These are phyloP conservation scores for Evernia prunastri DNA, from an alignment of 495 filamentous ascomycete genomes.

Conservation along the genomic window DNA sequence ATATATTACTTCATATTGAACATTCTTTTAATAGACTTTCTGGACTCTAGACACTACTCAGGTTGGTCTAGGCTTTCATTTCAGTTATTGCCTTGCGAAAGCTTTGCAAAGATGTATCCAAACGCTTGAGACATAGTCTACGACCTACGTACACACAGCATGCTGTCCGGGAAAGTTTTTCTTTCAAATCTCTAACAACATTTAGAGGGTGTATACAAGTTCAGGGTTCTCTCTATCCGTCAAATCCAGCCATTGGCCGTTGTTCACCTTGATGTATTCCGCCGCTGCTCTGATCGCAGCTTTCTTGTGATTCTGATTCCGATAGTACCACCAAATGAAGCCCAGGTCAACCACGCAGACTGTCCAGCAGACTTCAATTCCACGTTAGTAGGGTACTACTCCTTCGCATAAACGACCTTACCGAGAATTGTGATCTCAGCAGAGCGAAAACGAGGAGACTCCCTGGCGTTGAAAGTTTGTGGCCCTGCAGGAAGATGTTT, in stretches of 20 bases:
- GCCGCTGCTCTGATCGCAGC: constrained; percentile 43
- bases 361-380: constrained; percentile 40
- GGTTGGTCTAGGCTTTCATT: too few species aligned
- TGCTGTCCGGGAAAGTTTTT: too few species aligned
- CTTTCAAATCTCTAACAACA: not conserved
- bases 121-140: too few species aligned
- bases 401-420: too few species aligned
- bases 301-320: constrained; percentile 55
- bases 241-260: constrained; percentile 58
- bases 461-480: constrained; percentile 51
- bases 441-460: constrained; percentile 56
- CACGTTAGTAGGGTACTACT: too few species aligned
- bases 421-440: constrained; percentile 64
- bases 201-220: constrained; percentile 35
- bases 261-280: constrained; percentile 58
- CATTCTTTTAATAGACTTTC: too few species aligned
- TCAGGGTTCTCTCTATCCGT: constrained; percentile 44
- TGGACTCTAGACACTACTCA: too few species aligned
- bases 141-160: too few species aligned
- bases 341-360: constrained; percentile 49
- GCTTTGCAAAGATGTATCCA: too few species aligned
- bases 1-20: too few species aligned
- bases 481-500: constrained; percentile 30
- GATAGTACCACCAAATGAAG: constrained; percentile 59
- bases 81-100: too few species aligned